Conservation (phyloP, 139 green algal genomes). For the Bryopsis sp. region DNA sequence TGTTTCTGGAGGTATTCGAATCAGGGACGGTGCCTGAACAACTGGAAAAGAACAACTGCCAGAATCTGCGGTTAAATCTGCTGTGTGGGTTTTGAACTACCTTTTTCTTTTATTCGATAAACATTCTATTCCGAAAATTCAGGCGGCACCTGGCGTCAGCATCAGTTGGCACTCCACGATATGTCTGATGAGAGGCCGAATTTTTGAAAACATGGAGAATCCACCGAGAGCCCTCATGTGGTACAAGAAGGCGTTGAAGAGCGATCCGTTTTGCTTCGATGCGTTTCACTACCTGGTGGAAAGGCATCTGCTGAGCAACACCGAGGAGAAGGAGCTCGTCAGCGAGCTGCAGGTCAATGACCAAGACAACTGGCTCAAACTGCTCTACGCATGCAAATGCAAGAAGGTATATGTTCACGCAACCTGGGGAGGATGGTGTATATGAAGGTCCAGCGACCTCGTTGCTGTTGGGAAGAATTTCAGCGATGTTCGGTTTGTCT, state of each 20-base stretch:
- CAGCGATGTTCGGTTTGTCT: background rate
- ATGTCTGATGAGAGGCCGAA: constrained; percentile 65
- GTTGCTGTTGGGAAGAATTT: background rate
- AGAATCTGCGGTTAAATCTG: background rate
- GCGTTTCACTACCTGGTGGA: constrained; percentile 78
- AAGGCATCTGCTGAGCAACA: constrained; percentile 76
- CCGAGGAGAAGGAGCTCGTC: constrained; percentile 66
- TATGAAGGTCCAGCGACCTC: background rate
- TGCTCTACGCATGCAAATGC: constrained; percentile 61
- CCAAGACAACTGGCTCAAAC: constrained; percentile 59
- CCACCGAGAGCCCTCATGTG: constrained; percentile 39
- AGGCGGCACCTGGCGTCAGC: constrained; percentile 4
- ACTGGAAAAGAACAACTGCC: background rate
- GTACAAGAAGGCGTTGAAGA: constrained; percentile 51
- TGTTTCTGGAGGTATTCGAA: background rate
- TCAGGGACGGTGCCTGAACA: background rate
- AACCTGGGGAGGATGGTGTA: background rate
- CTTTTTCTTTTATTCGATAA: background rate
- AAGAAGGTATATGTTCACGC: constrained; percentile 41
- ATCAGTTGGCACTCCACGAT: constrained; percentile 40
- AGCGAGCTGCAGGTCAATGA: constrained; percentile 36
- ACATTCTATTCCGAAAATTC: background rate
- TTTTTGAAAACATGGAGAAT: constrained; percentile 81
- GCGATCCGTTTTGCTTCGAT: constrained; percentile 88
- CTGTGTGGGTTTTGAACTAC: constrained; percentile 17